Conservation (phyloP, 495 filamentous ascomycete genomes). For the Tricharina praecox region DNA sequence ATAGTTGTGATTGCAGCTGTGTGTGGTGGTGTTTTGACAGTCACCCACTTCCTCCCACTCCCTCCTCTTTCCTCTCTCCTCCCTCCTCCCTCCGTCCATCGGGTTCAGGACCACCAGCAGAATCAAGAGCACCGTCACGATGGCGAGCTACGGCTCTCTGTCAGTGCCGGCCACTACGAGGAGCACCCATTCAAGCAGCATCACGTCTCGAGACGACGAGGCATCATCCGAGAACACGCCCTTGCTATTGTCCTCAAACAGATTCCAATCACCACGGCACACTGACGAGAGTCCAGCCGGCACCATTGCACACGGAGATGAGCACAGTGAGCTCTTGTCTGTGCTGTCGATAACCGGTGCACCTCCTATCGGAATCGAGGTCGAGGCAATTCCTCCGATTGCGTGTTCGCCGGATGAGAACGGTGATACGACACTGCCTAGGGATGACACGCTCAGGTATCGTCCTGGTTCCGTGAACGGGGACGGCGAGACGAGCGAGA, state of each 20-base stretch:
- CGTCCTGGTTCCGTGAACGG: neutral
- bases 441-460: neutral
- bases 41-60: too few species aligned
- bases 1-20: too few species aligned
- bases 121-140: too few species aligned
- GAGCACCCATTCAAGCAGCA: neutral
- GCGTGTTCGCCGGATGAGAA: neutral
- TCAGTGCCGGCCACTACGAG: neutral
- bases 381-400: constrained; percentile 3
- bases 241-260: too few species aligned
- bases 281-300: neutral
- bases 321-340: neutral
- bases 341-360: neutral
- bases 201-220: neutral
- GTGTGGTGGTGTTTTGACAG: too few species aligned
- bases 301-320: neutral
- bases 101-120: too few species aligned
- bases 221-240: too few species aligned
- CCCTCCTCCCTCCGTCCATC: too few species aligned
- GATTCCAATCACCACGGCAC: neutral
- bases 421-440: neutral
- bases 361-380: constrained; percentile 3
- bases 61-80: too few species aligned
- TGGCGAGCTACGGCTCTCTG: constrained; percentile 6
- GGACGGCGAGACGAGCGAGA: neutral